phyloP scores from a whole-genome alignment of 2,329 filamentous ascomycete species.

The Ceratocystis papillata region DNA sequence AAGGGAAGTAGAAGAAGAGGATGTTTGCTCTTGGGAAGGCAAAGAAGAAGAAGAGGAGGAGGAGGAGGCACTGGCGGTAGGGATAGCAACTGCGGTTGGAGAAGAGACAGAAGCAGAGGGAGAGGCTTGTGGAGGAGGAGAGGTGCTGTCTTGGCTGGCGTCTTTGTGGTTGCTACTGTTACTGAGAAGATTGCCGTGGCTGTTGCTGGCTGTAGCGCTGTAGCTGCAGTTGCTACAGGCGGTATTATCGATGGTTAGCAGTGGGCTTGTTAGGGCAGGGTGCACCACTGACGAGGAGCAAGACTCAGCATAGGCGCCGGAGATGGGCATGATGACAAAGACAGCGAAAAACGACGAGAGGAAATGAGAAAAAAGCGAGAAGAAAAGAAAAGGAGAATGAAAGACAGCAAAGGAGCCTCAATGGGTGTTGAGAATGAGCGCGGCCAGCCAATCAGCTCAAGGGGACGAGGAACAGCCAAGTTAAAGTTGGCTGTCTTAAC shows the following conservation, averaged over 20 bases:
- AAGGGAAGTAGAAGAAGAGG: background rate
- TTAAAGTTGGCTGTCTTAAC: no score
- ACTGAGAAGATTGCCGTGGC: slow-evolving; percentile 26
- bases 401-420: background rate
- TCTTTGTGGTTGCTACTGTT: slow-evolving; percentile 26
- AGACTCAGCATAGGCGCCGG: background rate
- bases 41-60: no score
- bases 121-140: slow-evolving; percentile 22
- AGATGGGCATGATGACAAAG: slow-evolving; percentile 2
- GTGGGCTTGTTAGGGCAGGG: slow-evolving; percentile 38
- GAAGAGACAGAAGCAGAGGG: slow-evolving; percentile 25
- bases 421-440: slow-evolving; percentile 11
- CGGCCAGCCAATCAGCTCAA: slow-evolving; percentile 10
- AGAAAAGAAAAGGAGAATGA: slow-evolving; percentile 12
- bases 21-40: slow-evolving; percentile 27
- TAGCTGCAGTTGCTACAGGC: slow-evolving; percentile 29
- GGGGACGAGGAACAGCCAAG: no score
- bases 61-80: slow-evolving; percentile 21
- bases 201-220: slow-evolving; percentile 24
- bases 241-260: slow-evolving; percentile 23
- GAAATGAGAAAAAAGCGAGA: slow-evolving; percentile 20
- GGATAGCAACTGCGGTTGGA: slow-evolving; percentile 22
- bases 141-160: slow-evolving; percentile 21
- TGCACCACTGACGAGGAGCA: slow-evolving; percentile 30
- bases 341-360: slow-evolving; percentile 21